Conservation (phyloP, 2,329 filamentous ascomycete genomes). For the Alternaria hordeiaustralica region DNA sequence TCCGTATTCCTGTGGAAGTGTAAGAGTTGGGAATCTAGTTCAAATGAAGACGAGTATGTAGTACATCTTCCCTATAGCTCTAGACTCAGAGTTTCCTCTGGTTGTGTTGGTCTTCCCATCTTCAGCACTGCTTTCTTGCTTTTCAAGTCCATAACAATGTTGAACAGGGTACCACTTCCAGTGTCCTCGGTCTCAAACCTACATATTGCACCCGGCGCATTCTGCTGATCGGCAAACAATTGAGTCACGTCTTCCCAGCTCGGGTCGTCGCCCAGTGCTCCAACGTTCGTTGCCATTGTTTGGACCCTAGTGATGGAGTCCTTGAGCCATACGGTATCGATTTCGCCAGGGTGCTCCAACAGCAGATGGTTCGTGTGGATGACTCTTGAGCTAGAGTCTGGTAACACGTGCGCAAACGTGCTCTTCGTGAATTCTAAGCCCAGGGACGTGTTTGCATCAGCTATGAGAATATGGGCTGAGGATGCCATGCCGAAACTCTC, state of each 20-base stretch:
- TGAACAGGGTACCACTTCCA: constrained; percentile 45
- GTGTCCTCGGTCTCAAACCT: constrained; percentile 30
- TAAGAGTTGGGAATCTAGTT: neutral
- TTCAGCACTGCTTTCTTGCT: constrained; percentile 37
- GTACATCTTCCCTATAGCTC: constrained; percentile 16
- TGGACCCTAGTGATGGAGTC: constrained; percentile 48
- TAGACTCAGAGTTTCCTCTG: constrained; percentile 33
- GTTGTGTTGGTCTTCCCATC: constrained; percentile 40
- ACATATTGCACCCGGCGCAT: constrained; percentile 47
- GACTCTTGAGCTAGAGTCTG: constrained; percentile 44
- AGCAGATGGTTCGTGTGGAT: constrained; percentile 56
- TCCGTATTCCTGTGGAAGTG: neutral
- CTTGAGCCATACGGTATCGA: constrained; percentile 52
- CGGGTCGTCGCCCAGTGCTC: constrained; percentile 26
- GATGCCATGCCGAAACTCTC: constrained; percentile 58
- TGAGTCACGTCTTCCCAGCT: constrained; percentile 36
- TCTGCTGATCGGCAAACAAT: constrained; percentile 53
- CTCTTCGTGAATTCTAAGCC: constrained; percentile 59
- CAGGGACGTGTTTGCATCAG: constrained; percentile 54
- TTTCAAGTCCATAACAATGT: constrained; percentile 47
- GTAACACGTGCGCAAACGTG: constrained; percentile 37
- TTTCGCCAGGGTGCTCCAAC: constrained; percentile 45
- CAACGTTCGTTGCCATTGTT: constrained; percentile 46
- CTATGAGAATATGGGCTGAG: constrained; percentile 62
- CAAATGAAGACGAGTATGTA: neutral